These are phyloP conservation scores for Cryphonectria radicalis DNA, from an alignment of 2,329 filamentous ascomycete genomes.

Conservation along the genomic window DNA sequence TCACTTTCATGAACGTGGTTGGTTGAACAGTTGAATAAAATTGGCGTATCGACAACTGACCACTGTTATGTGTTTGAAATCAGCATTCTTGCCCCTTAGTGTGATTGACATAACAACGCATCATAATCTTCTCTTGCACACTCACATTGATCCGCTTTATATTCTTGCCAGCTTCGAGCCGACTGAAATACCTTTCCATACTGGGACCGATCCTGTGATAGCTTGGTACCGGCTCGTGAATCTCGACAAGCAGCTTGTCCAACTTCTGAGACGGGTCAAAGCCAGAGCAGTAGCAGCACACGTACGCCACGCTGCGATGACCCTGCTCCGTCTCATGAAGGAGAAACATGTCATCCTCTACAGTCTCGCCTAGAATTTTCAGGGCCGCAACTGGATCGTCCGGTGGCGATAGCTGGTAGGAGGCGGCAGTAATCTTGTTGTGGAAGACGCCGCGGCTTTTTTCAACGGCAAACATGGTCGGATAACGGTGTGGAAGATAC, in stretches of 20 bases:
- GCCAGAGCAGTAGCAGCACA: slow-evolving; percentile 57
- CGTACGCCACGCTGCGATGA: slow-evolving; percentile 51
- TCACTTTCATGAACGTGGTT: slow-evolving; percentile 44
- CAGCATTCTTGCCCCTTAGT: not conserved
- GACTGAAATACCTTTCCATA: slow-evolving; percentile 59
- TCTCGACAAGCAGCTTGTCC: slow-evolving; percentile 51
- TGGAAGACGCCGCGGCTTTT: slow-evolving; percentile 38
- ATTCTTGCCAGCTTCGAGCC: slow-evolving; percentile 51
- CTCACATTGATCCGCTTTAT: slow-evolving; percentile 56
- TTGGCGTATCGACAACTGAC: slow-evolving; percentile 49
- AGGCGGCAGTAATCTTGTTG: slow-evolving; percentile 46
- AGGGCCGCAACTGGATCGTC: slow-evolving; percentile 42
- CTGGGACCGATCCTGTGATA: slow-evolving; percentile 59
- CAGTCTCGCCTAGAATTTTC: slow-evolving; percentile 50
- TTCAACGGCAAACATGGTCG: slow-evolving; percentile 50
- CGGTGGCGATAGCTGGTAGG: slow-evolving; percentile 37
- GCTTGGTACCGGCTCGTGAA: slow-evolving; percentile 57
- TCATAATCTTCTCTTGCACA: slow-evolving; percentile 2
- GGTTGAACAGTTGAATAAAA: slow-evolving; percentile 45
- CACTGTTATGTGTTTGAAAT: slow-evolving; percentile 43
- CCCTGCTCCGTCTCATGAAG: slow-evolving; percentile 47
- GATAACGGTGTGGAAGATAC: slow-evolving; percentile 55
- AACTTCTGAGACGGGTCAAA: slow-evolving; percentile 57
- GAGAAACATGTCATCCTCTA: slow-evolving; percentile 61
- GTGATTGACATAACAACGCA: not conserved